Evolutionary conservation across 495 filamentous ascomycete species (phyloP), one percentile per base, ranked within the genome.

Genomic region (Aspergillus incahuasiensis): DNA sequence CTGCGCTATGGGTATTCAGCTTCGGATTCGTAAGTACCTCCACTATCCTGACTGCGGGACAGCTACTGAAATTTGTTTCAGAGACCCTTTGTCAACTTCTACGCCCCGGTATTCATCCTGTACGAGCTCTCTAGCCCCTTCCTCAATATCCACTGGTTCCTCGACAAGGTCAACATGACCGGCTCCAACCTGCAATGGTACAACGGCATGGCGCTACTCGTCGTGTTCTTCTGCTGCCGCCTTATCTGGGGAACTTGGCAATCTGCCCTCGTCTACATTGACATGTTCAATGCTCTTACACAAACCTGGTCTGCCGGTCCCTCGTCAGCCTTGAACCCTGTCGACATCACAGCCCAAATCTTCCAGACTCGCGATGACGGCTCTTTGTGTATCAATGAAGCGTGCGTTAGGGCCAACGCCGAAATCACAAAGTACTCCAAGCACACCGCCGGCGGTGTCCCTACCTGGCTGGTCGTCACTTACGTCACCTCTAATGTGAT

Each of bases 121-220:
- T 99, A 96, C 79, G 94, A 99, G 76, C 88, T 99, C 53, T 96
- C 90, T 51, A 87, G 84, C 61, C 91, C 91, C 13, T 92, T 95
- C 76, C 85, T 95, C 64, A 95, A 96, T 69, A 88, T 97, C 73
- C 94, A 99, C 79, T 99, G 94, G 94, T 97, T 99, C 81, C 92
- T 88, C 66, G 94, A 99, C 77, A 99, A 99, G 75, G 79, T 97
- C 63, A 84, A 88, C 68, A 86, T 96, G 81, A 99, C 95, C 20
- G 94, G 94, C 48, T 88, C 88, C 56, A 78, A 70, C 15, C 58
- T 81, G 43, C 91, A 97, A 72, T 85, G 92, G 63, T 88, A 92
- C 72, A 97, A 97, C 69, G 91, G 91, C 63, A 83, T 92, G 68
- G 60, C 80, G 55, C 65, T 76, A 4, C 72, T 76, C 45, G 63